Percentiles rank a stretch among this genome's conserved stretches.
Conservation (phyloP, 257 asterid species). For the Prunella vulgaris region DNA sequence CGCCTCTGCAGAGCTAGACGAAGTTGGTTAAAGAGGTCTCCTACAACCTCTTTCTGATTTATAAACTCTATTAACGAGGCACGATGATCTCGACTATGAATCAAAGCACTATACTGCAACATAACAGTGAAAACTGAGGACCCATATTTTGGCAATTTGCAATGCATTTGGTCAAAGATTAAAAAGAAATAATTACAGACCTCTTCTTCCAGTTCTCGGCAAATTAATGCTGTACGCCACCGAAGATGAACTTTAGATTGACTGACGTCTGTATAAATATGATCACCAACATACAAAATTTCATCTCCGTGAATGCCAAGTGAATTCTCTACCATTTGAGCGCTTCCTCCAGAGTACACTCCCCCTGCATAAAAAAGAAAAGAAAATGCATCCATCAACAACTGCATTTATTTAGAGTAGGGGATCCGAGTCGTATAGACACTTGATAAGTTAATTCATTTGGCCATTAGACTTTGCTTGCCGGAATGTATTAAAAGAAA, state of each 20-base stretch:
- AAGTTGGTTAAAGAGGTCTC: slow-evolving; percentile 93
- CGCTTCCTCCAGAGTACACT: slow-evolving; percentile 86
- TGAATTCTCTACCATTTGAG: slow-evolving; percentile 89
- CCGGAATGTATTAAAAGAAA: neutral
- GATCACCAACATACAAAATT: slow-evolving; percentile 88
- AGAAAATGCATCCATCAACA: neutral
- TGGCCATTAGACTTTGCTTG: neutral
- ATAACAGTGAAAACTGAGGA: slow-evolving; percentile 19
- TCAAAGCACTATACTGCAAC: slow-evolving; percentile 75
- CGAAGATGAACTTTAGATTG: slow-evolving; percentile 86
- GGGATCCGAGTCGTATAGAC: neutral
- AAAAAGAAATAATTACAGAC: slow-evolving; percentile 33
- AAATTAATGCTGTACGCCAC: slow-evolving; percentile 92
- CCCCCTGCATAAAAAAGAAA: slow-evolving; percentile 46
- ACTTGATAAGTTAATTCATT: no score
- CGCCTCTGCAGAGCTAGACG: slow-evolving; percentile 85
- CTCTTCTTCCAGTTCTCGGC: slow-evolving; percentile 92
- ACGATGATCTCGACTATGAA: slow-evolving; percentile 56
- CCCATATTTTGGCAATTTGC: neutral
- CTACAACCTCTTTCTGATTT: slow-evolving; percentile 84
- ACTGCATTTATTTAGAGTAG: neutral
- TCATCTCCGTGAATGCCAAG: slow-evolving; percentile 85
- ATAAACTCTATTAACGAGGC: slow-evolving; percentile 68
- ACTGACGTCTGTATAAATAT: slow-evolving; percentile 91
- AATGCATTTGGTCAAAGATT: slow-evolving; percentile 5